phyloP scores from a whole-genome alignment of 2,329 filamentous ascomycete genomes.

The Magnaporthiopsis poae region DNA sequence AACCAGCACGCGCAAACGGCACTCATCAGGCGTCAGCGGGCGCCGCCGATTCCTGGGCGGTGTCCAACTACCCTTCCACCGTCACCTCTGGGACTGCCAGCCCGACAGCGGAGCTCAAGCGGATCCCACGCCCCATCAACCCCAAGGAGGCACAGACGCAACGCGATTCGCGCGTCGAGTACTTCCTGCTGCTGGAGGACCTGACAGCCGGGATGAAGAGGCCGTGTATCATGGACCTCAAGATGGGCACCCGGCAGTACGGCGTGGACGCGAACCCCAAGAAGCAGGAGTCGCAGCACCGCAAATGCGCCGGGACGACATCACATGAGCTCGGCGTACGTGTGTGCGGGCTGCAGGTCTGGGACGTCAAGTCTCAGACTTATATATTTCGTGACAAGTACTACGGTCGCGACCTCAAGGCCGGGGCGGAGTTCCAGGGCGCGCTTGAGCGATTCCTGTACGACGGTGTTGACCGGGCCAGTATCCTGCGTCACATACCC shows the following conservation, averaged over 20 bases:
- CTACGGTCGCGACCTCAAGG: constrained; percentile 79
- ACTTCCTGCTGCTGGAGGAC: constrained; percentile 87
- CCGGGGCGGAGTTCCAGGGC: constrained; percentile 77
- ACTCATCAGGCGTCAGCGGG: not conserved
- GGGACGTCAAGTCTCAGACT: constrained; percentile 72
- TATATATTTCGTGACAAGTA: constrained; percentile 99
- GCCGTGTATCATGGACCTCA: constrained; percentile 92
- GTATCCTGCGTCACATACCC: constrained; percentile 78
- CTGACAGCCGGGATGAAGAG: constrained; percentile 92
- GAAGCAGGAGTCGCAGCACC: constrained; percentile 84
- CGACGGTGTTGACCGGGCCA: constrained; percentile 71
- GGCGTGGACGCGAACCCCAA: constrained; percentile 84
- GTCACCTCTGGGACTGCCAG: constrained; percentile 27
- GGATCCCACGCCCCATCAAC: constrained; percentile 55
- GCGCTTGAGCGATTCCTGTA: constrained; percentile 84
- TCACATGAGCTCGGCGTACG: constrained; percentile 85
- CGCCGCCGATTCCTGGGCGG: not conserved
- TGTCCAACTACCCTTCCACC: constrained; percentile 26
- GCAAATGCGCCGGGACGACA: constrained; percentile 87
- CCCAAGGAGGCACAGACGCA: constrained; percentile 66
- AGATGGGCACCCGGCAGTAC: constrained; percentile 97
- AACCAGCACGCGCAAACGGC: not conserved
- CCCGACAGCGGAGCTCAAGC: constrained; percentile 28
- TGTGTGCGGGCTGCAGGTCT: constrained; percentile 91
- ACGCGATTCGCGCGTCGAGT: constrained; percentile 63